These are phyloP conservation scores for Rhododendron simsii DNA, from an alignment of 148 eudicot genomes.

Conservation along the genomic window DNA sequence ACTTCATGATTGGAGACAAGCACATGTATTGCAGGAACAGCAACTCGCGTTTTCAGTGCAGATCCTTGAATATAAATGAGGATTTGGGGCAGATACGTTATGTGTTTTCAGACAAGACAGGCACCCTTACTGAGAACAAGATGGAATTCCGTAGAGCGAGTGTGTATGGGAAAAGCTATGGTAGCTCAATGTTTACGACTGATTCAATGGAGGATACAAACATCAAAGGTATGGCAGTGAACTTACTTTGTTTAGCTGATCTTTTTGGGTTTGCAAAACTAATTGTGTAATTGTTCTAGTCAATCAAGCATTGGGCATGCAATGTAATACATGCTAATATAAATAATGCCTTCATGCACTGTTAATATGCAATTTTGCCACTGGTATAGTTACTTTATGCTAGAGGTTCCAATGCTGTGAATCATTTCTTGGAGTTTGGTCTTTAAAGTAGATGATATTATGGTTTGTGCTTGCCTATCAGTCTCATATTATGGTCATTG, in stretches of 20 bases:
- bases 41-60: conserved; percentile 86
- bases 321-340: neutral
- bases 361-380: neutral
- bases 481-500: neutral
- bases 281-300: neutral
- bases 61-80: conserved; percentile 96
- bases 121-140: conserved; percentile 91
- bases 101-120: conserved; percentile 91
- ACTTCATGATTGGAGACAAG: conserved; percentile 90
- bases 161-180: conserved; percentile 67
- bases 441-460: neutral
- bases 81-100: conserved; percentile 95
- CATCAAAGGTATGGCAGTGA: conserved; percentile 41
- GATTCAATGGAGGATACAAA: conserved; percentile 26
- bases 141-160: conserved; percentile 91
- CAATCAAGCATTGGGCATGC: neutral
- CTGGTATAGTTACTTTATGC: neutral
- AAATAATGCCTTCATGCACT: neutral
- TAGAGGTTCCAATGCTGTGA: neutral
- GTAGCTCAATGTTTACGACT: conserved; percentile 26
- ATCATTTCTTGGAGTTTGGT: neutral
- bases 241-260: conserved; percentile 6
- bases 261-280: neutral
- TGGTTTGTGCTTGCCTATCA: neutral
- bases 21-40: conserved; percentile 67